These are phyloP conservation scores for Populus pruinosa DNA, from an alignment of 345 rosid species.

Conservation along the genomic window DNA sequence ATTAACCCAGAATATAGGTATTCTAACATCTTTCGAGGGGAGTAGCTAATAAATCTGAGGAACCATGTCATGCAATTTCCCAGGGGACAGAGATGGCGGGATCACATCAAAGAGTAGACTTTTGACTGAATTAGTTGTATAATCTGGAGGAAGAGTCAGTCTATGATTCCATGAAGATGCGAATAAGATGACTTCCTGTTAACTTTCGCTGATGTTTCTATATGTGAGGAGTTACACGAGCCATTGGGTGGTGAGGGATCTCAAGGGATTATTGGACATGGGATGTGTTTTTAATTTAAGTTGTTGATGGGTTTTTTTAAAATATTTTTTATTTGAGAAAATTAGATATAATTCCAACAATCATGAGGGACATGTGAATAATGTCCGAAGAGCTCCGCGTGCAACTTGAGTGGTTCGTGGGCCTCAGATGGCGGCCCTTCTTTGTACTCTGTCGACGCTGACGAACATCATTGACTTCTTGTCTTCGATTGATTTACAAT, in stretches of 20 bases:
- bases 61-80: neutral
- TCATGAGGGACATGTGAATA: neutral
- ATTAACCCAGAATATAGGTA: no score
- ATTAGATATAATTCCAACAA: no score
- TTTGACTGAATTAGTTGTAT: neutral
- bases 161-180: slow-evolving; percentile 13
- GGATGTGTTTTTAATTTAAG: neutral
- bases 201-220: neutral
- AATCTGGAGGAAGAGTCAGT: neutral
- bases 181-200: neutral
- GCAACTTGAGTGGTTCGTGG: neutral
- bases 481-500: neutral
- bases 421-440: no score
- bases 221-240: neutral
- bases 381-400: neutral
- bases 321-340: no score
- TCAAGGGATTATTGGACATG: neutral
- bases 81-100: neutral
- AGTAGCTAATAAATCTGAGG: neutral
- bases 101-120: neutral
- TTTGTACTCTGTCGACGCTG: neutral
- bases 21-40: neutral
- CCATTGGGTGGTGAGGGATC: neutral
- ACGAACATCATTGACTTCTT: neutral
- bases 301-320: neutral